Percentiles rank a stretch among this genome's conserved stretches.
Evolutionary conservation across 257 asterid species (phyloP).

Genomic region (Galeopsis tetrahit): DNA sequence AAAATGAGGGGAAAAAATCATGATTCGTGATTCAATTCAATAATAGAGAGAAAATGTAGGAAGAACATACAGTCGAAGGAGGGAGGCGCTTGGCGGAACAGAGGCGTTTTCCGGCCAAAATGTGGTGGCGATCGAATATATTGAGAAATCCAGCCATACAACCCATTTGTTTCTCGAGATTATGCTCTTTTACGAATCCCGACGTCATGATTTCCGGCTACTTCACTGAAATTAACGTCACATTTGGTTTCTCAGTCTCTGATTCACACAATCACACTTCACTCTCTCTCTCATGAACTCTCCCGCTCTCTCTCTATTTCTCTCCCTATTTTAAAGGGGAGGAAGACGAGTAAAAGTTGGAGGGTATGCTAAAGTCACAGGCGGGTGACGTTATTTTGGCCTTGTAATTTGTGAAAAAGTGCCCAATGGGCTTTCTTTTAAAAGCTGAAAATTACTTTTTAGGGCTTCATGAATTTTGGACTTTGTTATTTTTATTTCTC

Average conservation of each 20-base stretch:
- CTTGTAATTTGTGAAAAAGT: conserved; percentile 16
- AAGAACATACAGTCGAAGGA: conserved; percentile 42
- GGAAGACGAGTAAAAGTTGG: conserved; percentile 26
- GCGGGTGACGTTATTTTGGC: conserved; percentile 17
- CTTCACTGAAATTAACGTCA: conserved; percentile 37
- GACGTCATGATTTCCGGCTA: conserved; percentile 43
- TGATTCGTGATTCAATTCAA: background rate
- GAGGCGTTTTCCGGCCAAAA: conserved; percentile 59
- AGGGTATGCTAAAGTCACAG: conserved; percentile 36
- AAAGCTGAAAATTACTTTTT: conserved; percentile 15
- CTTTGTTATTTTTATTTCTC: conserved; percentile 13
- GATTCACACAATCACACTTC: conserved; percentile 12
- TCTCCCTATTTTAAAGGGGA: conserved; percentile 40
- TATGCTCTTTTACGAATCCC: conserved; percentile 44
- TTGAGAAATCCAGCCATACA: conserved; percentile 88
- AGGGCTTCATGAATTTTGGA: conserved; percentile 18
- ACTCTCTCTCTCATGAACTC: conserved; percentile 17
- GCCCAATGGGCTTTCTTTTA: conserved; percentile 19
- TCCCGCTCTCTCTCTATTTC: conserved; percentile 60
- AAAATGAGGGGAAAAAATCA: background rate
- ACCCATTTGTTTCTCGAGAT: conserved; percentile 72
- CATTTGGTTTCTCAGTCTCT: conserved; percentile 30
- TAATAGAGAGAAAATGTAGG: background rate
- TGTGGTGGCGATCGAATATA: conserved; percentile 79
- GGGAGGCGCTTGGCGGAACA: conserved; percentile 69